A percentile compares a stretch with the other conserved stretches of the same genome.
Conservation (phyloP, 1,139 yeast genomes). For the Meyerozyma elateridarum region DNA sequence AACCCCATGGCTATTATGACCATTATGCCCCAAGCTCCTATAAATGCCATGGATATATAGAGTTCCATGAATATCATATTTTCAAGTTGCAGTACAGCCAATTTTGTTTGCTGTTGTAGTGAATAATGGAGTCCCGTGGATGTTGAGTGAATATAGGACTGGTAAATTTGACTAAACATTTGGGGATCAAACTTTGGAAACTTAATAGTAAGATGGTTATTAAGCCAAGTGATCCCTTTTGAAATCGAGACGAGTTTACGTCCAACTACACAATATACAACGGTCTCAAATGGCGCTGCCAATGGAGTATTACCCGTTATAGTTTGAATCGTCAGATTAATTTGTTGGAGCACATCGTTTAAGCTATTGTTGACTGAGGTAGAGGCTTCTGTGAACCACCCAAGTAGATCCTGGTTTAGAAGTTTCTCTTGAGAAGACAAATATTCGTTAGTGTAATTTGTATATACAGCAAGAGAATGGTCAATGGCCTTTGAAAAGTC, state of each 20-base stretch:
- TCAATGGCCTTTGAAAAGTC: constrained; percentile 3
- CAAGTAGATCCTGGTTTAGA: constrained; percentile 63
- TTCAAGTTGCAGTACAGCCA: constrained; percentile 2
- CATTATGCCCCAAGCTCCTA: constrained; percentile 44
- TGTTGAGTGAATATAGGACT: too few species aligned
- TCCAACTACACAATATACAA: constrained; percentile 77
- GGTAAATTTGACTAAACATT: too few species aligned
- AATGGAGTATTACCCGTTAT: constrained; percentile 69
- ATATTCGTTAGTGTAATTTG: constrained; percentile 21
- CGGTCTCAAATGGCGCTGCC: constrained; percentile 54
- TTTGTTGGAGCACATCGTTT: constrained; percentile 38
- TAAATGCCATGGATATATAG: constrained; percentile 36
- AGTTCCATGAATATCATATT: constrained; percentile 29
- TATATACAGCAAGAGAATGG: constrained; percentile 12
- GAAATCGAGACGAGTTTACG: constrained; percentile 63
- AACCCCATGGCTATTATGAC: constrained; percentile 24
- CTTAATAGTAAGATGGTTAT: constrained; percentile 53
- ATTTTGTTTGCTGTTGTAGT: neutral
- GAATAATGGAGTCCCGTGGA: too few species aligned
- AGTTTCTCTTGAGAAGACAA: constrained; percentile 26
- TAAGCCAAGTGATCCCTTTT: constrained; percentile 74
- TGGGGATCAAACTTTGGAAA: constrained; percentile 56
- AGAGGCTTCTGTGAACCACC: constrained; percentile 59
- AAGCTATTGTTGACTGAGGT: constrained; percentile 52
- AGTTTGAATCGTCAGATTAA: constrained; percentile 47